phyloP scores from a whole-genome alignment of 768 basidiomycete genomes.

The Russula ochroleuca region DNA sequence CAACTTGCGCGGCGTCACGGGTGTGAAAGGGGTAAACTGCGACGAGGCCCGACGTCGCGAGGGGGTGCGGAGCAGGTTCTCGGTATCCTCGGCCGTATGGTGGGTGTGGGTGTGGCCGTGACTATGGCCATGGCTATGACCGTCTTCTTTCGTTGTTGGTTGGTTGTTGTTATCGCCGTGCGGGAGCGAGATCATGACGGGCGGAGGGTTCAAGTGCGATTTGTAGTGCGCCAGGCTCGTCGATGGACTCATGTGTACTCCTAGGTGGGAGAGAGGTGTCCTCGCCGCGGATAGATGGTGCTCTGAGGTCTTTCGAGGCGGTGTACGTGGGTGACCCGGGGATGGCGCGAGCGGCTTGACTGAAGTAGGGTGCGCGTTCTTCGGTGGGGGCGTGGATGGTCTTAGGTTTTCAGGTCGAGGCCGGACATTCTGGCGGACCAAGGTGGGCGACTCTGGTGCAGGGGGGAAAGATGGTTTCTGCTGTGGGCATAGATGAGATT shows the following conservation, averaged over 20 bases:
- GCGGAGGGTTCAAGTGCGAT: slow-evolving; percentile 61
- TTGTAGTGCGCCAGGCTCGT: slow-evolving; percentile 66
- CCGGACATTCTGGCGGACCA: slow-evolving; percentile 19
- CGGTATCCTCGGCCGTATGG: slow-evolving; percentile 28
- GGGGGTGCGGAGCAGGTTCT: slow-evolving; percentile 42
- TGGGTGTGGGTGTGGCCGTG: background rate
- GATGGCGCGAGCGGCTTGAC: slow-evolving; percentile 31
- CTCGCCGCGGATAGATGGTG: slow-evolving; percentile 52
- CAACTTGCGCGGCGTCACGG: slow-evolving; percentile 45
- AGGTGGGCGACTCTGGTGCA: slow-evolving; percentile 26
- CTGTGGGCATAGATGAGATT: background rate
- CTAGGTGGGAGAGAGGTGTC: slow-evolving; percentile 67
- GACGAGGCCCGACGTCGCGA: slow-evolving; percentile 40
- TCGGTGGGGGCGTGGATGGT: slow-evolving; percentile 19
- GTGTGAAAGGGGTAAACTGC: slow-evolving; percentile 31
- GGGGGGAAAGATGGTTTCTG: slow-evolving; percentile 24
- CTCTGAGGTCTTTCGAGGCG: slow-evolving; percentile 32
- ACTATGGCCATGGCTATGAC: background rate
- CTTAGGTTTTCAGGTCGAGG: slow-evolving; percentile 4
- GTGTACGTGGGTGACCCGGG: slow-evolving; percentile 42
- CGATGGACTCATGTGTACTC: slow-evolving; percentile 65
- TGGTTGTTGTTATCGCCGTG: slow-evolving; percentile 32
- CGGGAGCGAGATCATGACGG: slow-evolving; percentile 33
- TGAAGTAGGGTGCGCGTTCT: background rate
- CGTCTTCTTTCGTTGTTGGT: slow-evolving; percentile 35